These are phyloP conservation scores for Aegle marmelos DNA, from an alignment of 345 rosid species.

Conservation along the genomic window DNA sequence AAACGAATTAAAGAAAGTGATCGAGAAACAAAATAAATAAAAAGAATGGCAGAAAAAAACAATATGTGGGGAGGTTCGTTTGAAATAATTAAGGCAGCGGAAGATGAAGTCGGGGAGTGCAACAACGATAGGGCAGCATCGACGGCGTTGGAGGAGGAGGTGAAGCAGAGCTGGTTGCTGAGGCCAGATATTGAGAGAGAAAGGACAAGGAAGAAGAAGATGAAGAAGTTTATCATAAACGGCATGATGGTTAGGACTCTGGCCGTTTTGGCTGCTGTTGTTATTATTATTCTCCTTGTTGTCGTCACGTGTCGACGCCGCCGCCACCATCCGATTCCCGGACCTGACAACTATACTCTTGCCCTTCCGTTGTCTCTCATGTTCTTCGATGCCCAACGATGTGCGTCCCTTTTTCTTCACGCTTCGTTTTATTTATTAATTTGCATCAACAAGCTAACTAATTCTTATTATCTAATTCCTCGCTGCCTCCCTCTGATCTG, in stretches of 20 bases:
- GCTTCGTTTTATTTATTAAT: background rate
- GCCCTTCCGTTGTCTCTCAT: slow-evolving; percentile 55
- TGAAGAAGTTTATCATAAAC: background rate
- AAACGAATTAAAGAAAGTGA: too few relatives aligned
- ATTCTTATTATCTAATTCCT: background rate
- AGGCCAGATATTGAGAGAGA: slow-evolving; percentile 9
- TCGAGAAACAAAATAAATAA: too few relatives aligned
- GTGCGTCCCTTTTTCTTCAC: slow-evolving; percentile 26
- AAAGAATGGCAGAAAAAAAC: background rate
- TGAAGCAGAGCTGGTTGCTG: slow-evolving; percentile 28
- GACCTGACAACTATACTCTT: slow-evolving; percentile 21
- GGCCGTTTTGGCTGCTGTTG: background rate
- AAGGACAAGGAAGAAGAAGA: slow-evolving; percentile 5
- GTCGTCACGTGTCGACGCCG: background rate
- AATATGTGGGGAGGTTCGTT: slow-evolving; percentile 26
- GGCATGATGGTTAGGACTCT: slow-evolving; percentile 10
- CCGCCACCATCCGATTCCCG: background rate
- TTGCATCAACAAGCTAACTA: background rate
- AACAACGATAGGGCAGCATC: slow-evolving; percentile 5
- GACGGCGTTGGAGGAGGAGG: slow-evolving; percentile 17
- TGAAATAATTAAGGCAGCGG: slow-evolving; percentile 5
- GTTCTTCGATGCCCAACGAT: slow-evolving; percentile 95
- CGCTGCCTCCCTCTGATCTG: too few relatives aligned
- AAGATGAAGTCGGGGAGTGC: background rate
- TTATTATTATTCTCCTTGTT: background rate